These are phyloP conservation scores for Solanum arcanum DNA, from an alignment of 257 asterid species.

Conservation along the genomic window DNA sequence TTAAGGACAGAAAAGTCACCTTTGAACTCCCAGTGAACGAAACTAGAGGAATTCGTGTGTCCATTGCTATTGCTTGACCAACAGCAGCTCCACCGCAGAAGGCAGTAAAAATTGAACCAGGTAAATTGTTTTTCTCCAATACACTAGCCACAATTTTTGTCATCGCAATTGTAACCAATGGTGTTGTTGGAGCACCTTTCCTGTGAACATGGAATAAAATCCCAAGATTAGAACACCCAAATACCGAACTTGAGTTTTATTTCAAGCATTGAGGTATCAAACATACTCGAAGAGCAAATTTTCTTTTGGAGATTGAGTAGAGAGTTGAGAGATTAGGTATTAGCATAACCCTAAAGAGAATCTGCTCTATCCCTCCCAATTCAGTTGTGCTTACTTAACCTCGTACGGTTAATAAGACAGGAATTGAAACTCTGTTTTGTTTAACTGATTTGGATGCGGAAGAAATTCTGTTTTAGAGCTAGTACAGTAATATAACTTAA, in stretches of 20 bases:
- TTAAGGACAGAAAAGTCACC: conserved; percentile 23
- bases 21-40: conserved; percentile 95
- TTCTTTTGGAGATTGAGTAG: not conserved
- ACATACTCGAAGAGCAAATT: not conserved
- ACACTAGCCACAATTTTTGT: conserved; percentile 84
- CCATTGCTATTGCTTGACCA: conserved; percentile 92
- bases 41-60: conserved; percentile 74
- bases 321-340: not conserved
- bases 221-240: not conserved
- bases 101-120: conserved; percentile 90
- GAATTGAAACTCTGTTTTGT: not conserved
- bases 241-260: not conserved
- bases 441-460: not conserved
- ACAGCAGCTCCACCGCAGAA: conserved; percentile 93
- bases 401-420: not conserved
- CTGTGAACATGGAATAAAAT: conserved; percentile 23
- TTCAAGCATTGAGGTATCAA: not conserved
- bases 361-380: not conserved
- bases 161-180: conserved; percentile 78
- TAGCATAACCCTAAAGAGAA: not conserved
- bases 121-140: conserved; percentile 80
- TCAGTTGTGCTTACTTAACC: not conserved
- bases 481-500: not conserved
- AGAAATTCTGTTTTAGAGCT: not conserved
- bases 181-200: conserved; percentile 99